Conservation (phyloP, 2,329 filamentous ascomycete species). For the Trichoderma simmonsii region DNA sequence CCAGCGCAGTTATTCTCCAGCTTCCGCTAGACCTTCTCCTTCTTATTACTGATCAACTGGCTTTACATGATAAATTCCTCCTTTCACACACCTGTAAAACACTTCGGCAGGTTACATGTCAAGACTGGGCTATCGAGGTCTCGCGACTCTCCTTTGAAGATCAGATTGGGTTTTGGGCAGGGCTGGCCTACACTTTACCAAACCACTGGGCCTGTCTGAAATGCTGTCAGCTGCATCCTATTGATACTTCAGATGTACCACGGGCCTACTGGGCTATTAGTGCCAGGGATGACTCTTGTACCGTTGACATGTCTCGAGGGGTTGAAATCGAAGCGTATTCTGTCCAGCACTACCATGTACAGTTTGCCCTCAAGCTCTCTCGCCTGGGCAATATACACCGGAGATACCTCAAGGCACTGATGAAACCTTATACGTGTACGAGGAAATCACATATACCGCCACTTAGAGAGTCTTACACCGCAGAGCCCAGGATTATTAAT, state of each 20-base stretch:
- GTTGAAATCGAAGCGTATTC: not conserved
- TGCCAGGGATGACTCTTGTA: not conserved
- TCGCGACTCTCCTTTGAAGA: too few species aligned
- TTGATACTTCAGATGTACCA: too few species aligned
- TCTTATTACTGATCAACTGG: not conserved
- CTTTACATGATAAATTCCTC: not conserved
- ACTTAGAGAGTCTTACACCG: not conserved
- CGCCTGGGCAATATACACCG: not conserved
- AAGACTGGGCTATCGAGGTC: not conserved
- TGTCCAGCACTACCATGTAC: not conserved
- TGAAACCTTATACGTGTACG: not conserved
- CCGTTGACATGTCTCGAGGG: not conserved
- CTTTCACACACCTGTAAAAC: not conserved
- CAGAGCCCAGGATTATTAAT: not conserved
- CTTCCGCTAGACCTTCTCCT: not conserved
- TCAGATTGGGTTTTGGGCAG: too few species aligned
- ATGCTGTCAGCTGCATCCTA: too few species aligned
- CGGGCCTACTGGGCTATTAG: too few species aligned
- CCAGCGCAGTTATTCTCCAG: not conserved
- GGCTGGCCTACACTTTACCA: too few species aligned
- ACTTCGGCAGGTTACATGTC: not conserved
- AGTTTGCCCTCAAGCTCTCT: not conserved
- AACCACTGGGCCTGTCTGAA: too few species aligned
- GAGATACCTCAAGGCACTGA: not conserved
- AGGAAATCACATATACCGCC: not conserved